phyloP scores from a whole-genome alignment of 1,139 yeast species.

The Protomyces inouyei region DNA sequence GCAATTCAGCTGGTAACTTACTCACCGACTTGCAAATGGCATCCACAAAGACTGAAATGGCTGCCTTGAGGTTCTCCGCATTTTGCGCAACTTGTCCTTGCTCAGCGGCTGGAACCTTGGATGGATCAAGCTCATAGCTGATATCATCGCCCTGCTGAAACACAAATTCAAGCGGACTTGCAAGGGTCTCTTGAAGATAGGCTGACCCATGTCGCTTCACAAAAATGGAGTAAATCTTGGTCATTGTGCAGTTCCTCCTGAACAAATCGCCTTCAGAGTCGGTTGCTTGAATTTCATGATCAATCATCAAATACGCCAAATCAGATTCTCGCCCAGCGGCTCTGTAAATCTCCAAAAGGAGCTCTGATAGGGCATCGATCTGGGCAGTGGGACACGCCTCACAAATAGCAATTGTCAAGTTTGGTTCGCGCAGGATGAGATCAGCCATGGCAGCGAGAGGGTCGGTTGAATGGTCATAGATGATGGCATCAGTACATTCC shows the following conservation, averaged over 20 bases:
- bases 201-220: not conserved
- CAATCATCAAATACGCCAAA: constrained; percentile 2
- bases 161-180: not conserved
- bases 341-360: not conserved
- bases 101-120: not conserved
- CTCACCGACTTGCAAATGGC: constrained; percentile 6
- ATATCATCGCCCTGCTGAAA: not conserved
- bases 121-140: constrained; percentile 11
- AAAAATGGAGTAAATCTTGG: constrained; percentile 5
- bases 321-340: not conserved
- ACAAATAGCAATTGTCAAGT: not conserved
- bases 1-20: not conserved
- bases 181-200: not conserved
- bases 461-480: not conserved
- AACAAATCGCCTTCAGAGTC: constrained; percentile 17
- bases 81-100: not conserved
- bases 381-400: constrained; percentile 3
- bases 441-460: not conserved
- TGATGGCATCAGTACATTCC: not conserved
- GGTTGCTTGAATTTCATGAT: constrained; percentile 2
- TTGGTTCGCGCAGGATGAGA: not conserved
- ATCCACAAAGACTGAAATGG: constrained; percentile 13
- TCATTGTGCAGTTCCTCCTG: constrained; percentile 13
- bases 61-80: not conserved
- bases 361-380: constrained; percentile 7